Evolutionary conservation across 2,329 filamentous ascomycete species (phyloP).

Genomic region (Aurifilum marmelostoma): DNA sequence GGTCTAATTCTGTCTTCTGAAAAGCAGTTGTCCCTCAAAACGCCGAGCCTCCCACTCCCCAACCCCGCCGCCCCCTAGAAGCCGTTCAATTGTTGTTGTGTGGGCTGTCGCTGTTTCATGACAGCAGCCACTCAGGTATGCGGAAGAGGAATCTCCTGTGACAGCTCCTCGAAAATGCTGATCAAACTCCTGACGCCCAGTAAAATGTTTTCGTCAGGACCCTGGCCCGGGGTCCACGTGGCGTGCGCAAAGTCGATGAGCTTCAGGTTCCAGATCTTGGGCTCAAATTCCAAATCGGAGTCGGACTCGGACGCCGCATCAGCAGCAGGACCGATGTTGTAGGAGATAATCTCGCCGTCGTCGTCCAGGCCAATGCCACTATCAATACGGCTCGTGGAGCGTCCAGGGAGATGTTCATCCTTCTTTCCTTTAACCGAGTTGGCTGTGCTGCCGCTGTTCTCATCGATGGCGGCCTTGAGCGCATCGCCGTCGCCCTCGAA

Average conservation of each 20-base stretch:
- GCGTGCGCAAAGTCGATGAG: constrained; percentile 98
- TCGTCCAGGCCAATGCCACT: constrained; percentile 58
- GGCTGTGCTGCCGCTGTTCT: constrained; percentile 56
- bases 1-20: constrained; percentile 16
- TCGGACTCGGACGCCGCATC: constrained; percentile 50
- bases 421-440: constrained; percentile 56
- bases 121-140: constrained; percentile 7
- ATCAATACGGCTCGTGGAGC: constrained; percentile 53
- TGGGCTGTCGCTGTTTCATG: constrained; percentile 17
- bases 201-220: constrained; percentile 83
- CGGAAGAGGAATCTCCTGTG: constrained; percentile 35
- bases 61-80: not conserved
- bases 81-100: constrained; percentile 2
- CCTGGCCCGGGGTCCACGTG: constrained; percentile 76
- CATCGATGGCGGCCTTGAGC: constrained; percentile 54
- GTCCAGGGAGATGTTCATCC: constrained; percentile 34
- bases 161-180: constrained; percentile 71
- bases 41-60: not conserved
- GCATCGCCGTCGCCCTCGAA: constrained; percentile 66
- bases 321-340: constrained; percentile 32
- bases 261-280: constrained; percentile 77
- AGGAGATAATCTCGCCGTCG: constrained; percentile 40
- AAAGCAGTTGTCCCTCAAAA: constrained; percentile 20
- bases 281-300: constrained; percentile 60
- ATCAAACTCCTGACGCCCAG: constrained; percentile 73